Conservation (phyloP, 2,329 filamentous ascomycete genomes). For the Trichocomaceae sp. region DNA sequence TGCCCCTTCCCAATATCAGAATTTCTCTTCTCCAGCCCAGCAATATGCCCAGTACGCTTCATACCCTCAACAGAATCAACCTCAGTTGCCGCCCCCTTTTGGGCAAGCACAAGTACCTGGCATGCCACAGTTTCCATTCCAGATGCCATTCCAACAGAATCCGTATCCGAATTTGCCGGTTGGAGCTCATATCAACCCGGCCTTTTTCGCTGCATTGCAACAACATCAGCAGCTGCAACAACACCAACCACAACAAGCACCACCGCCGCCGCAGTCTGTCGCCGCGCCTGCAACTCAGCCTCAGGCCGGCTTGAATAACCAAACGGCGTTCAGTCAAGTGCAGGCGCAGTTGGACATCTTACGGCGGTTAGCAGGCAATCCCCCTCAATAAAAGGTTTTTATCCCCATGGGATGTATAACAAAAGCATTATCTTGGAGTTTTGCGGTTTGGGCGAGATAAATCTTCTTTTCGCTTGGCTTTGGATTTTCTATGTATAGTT, state of each 20-base stretch:
- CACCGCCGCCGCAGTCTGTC: background rate
- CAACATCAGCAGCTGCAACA: constrained; percentile 37
- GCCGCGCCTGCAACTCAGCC: background rate
- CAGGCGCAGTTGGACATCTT: constrained; percentile 38
- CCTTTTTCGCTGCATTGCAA: constrained; percentile 47
- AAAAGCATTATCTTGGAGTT: constrained; percentile 10
- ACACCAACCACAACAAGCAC: constrained; percentile 22
- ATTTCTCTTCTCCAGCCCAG: constrained; percentile 19
- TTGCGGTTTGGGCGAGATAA: background rate
- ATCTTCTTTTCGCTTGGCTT: background rate
- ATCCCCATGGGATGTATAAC: background rate
- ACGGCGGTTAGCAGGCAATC: constrained; percentile 30
- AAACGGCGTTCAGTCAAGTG: constrained; percentile 34
- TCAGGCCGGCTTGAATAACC: constrained; percentile 20
- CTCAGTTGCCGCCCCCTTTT: constrained; percentile 12
- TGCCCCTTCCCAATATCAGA: constrained; percentile 20
- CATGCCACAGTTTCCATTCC: constrained; percentile 32
- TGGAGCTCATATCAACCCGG: constrained; percentile 52
- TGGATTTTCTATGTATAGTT: background rate
- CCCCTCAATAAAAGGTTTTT: background rate
- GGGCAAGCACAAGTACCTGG: constrained; percentile 18
- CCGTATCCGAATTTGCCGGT: constrained; percentile 34
- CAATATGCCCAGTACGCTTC: constrained; percentile 23
- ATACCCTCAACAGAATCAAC: constrained; percentile 27
- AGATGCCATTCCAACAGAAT: constrained; percentile 40